Evolutionary conservation across 2,329 filamentous ascomycete genomes (phyloP), one percentile per base, ranked within the genome.

Genomic region (Colletotrichum sp.): DNA sequence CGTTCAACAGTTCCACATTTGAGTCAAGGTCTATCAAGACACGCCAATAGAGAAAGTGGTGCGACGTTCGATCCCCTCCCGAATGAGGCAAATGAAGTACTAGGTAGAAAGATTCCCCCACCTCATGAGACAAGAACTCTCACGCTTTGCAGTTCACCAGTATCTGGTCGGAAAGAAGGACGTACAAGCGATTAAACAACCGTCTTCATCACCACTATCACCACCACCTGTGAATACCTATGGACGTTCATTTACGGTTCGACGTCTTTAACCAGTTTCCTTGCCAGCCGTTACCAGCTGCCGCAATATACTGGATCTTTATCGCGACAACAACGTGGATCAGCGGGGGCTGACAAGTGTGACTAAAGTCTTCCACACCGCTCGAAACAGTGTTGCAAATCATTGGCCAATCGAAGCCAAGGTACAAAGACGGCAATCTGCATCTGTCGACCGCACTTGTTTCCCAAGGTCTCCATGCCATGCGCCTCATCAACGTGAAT

Each of bases 401-500:
- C 39, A 12, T 49, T 49, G 18, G 39, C 18, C 39, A 12, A 12
- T 49, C 9, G 39, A 12, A 49, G 9, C 9, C 18, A n/a, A 49
- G 39, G 9, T 0, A 44, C 9, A 6, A 44, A 44, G 18, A 44
- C 9, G 39, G 39, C 26, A 18, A 32, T 8, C 28, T 28, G 26
- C 26, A 28, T 60, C 26, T 32, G 26, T 32, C 16, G 57, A 60
- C 57, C 15, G 18, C 28, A 18, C 30, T 60, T 32, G 9, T 30
- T 12, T 28, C 18, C 24, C 57, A 1, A 32, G 34, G 62, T 28
- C 8, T 36, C 28, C 18, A 12, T 9, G 16, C 28, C n/a, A 84
- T 83, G 82, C 78, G 82, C 10, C 79, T 84, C 16, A 78, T 84
- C 16, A 81, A 83, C 69, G 77, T 76, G 2, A 21, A 68, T 13